Base-by-base conservation (phyloP, 352 stramenopile genomes). In the Globisporangium mamillatum region DNA sequence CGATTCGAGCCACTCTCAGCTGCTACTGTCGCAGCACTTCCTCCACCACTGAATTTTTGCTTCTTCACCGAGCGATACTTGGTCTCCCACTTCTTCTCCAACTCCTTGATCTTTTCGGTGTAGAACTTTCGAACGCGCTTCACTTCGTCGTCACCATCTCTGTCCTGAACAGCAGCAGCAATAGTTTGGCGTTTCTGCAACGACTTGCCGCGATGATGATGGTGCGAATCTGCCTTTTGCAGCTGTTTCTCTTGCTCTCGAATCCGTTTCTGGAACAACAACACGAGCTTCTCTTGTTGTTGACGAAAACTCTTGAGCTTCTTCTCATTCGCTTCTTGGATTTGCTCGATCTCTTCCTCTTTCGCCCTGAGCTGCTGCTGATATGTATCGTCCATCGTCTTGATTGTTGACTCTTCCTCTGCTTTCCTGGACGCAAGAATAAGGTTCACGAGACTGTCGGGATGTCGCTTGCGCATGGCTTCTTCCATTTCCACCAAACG, bases 391-490 rank as follows among this genome's bases (percentile, higher is more conserved):
- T 80, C 66, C 18, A 91, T 61, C 18, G 78, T 56, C 22, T 70
- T 58, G 14, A 78, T 75, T n/a, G 80, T 84, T 4, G 76, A 82
- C 32, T 92, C 84, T 58, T 93, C 83, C 9, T 91, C 77, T 3
- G 79, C 80, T 57, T 88, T 86, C 36, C 80, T 78, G 66, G 83
- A 89, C 27, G 81, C 83, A 20, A 94, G 66, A 44, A 94, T 91
- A 25, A 96, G 74, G 63, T 89, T 94, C 12, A 88, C 75, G 44
- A 96, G 70, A 48, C 85, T 94, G 29, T 96, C 84, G 0, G 88
- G 88, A 34, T 96, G 85, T 24, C 86, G 80, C 34, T 75, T 80
- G 1, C 82, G 79, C 82, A 94, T 92, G 0, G 86, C 86, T 61
- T 86, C 75, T 71, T 94, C 84, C 74, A 96, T 75, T n/a, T 92